Conservation (phyloP, 1,139 yeast species). For the Entelexis sorbosivorans region DNA sequence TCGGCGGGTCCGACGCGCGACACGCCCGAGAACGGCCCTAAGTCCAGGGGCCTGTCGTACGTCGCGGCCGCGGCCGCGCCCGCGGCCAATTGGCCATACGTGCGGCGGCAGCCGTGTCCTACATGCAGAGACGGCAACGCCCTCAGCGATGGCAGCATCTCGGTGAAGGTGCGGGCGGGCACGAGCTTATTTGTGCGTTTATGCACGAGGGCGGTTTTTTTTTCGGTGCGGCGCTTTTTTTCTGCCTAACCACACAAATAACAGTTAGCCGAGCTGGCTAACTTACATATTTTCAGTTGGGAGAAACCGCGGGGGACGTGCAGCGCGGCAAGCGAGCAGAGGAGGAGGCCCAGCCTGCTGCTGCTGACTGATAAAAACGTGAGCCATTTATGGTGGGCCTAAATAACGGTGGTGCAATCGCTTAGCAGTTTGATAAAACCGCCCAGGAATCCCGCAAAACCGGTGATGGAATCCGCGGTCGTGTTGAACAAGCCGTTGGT, state of each 20-base stretch:
- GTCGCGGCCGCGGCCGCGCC: not conserved
- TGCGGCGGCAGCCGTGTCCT: not conserved
- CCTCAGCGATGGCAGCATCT: not conserved
- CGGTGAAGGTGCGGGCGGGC: no score
- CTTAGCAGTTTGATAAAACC: not conserved
- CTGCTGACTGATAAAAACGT: not conserved
- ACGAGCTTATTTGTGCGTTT: no score
- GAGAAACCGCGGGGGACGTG: no score
- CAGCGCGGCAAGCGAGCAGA: no score
- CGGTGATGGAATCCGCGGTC: not conserved
- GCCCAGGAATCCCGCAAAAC: not conserved
- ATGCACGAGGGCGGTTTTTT: no score
- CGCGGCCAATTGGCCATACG: not conserved
- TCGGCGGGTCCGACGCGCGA: constrained; percentile 33
- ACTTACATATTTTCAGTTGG: no score
- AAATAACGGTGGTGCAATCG: not conserved
- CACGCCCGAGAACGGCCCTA: constrained; percentile 13
- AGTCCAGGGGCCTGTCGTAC: not conserved
- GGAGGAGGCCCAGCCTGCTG: not conserved
- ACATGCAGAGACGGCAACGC: not conserved
- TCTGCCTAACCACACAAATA: no score
- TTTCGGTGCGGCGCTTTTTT: no score
- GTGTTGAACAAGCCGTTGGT: constrained; percentile 27
- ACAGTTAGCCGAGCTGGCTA: no score
- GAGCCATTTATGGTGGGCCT: not conserved